Percentiles rank a stretch among this genome's conserved stretches.
phyloP scores from a whole-genome alignment of 495 filamentous ascomycete genomes.

The Aspergillus haitiensis region DNA sequence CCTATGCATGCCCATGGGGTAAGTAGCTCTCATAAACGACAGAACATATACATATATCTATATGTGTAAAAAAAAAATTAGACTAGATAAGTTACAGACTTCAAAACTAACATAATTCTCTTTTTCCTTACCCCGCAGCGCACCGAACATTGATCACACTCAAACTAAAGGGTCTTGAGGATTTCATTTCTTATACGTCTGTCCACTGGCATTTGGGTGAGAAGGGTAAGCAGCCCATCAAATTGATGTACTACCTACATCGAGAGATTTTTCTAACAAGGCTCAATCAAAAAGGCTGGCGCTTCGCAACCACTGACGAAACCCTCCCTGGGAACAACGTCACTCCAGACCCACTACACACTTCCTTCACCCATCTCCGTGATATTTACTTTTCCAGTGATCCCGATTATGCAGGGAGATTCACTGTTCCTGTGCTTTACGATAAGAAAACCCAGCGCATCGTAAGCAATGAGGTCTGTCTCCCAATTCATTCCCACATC shows the following conservation, averaged over 20 bases:
- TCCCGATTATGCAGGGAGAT: conserved; percentile 58
- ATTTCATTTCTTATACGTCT: conserved; percentile 62
- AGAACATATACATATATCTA: no score
- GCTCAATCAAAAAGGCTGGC: conserved; percentile 61
- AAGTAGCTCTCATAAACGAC: conserved; percentile 16
- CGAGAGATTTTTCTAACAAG: not conserved
- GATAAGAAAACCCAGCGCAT: conserved; percentile 60
- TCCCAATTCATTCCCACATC: conserved; percentile 10
- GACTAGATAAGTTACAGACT: not conserved
- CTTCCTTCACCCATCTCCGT: conserved; percentile 56
- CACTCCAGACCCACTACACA: conserved; percentile 52
- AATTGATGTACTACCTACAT: not conserved
- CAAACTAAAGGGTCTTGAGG: conserved; percentile 67
- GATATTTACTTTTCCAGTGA: conserved; percentile 63
- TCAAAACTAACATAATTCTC: not conserved
- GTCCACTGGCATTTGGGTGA: conserved; percentile 69
- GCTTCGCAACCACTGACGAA: conserved; percentile 67
- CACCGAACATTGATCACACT: conserved; percentile 67
- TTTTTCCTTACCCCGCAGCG: conserved; percentile 34
- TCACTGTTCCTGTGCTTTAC: conserved; percentile 63
- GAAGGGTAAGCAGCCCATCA: conserved; percentile 44
- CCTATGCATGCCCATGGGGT: conserved; percentile 74
- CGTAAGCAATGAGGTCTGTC: conserved; percentile 56
- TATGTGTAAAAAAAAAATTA: not conserved
- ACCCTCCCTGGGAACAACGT: conserved; percentile 59